Evolutionary conservation across 2,329 filamentous ascomycete species (phyloP).

Genomic region (Lachnellula suecica): DNA sequence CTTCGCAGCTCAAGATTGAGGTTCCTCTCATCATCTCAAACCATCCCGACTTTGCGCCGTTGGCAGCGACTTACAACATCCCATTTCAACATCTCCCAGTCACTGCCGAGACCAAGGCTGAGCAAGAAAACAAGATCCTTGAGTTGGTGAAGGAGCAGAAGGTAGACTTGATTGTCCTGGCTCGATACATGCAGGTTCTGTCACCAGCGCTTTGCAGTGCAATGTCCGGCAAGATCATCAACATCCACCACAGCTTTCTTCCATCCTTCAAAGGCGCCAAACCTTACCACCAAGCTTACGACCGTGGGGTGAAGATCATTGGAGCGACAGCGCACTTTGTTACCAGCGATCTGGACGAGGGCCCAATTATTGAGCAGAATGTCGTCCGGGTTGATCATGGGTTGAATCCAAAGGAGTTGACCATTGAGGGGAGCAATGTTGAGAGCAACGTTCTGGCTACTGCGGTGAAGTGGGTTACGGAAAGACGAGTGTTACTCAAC

Average conservation of each 20-base stretch:
- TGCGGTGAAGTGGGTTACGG: constrained; percentile 81
- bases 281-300: constrained; percentile 85
- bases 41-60: constrained; percentile 69
- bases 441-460: constrained; percentile 81
- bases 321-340: constrained; percentile 85
- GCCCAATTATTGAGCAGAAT: constrained; percentile 85
- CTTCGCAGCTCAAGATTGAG: constrained; percentile 69
- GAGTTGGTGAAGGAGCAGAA: constrained; percentile 66
- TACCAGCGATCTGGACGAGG: constrained; percentile 81
- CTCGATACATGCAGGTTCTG: constrained; percentile 86
- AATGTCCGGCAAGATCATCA: constrained; percentile 87
- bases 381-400: constrained; percentile 75
- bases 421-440: constrained; percentile 78
- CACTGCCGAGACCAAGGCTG: constrained; percentile 71
- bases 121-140: constrained; percentile 71
- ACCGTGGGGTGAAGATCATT: constrained; percentile 85
- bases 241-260: constrained; percentile 87
- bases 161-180: constrained; percentile 78
- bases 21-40: constrained; percentile 80
- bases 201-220: constrained; percentile 71
- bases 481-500: constrained; percentile 76
- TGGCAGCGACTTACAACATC: constrained; percentile 73
- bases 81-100: constrained; percentile 81
- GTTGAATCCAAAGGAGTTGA: constrained; percentile 73
- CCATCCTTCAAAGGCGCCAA: constrained; percentile 86